Percentiles rank a stretch among this genome's conserved stretches.
Conservation (phyloP, 345 rosid species). For the Pistacia integerrima region DNA sequence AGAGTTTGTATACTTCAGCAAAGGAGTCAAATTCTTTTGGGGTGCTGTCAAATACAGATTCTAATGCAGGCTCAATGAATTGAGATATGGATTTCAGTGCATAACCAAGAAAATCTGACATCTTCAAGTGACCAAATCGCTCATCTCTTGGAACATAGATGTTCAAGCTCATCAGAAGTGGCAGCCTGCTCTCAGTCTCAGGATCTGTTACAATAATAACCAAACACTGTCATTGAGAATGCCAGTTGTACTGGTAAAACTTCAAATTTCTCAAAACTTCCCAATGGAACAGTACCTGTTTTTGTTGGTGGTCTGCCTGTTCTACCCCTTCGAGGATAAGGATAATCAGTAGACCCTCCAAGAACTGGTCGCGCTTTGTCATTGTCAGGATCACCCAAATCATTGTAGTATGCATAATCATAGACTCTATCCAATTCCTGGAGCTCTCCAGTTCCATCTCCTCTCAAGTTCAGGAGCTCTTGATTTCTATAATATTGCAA, state of each 20-base stretch:
- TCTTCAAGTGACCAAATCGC: constrained; percentile 68
- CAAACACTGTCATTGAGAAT: neutral
- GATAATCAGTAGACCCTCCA: constrained; percentile 68
- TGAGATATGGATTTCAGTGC: constrained; percentile 59
- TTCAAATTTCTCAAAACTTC: neutral
- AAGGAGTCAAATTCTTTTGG: constrained; percentile 59
- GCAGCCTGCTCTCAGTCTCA: constrained; percentile 56
- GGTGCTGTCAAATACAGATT: constrained; percentile 43
- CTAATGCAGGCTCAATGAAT: constrained; percentile 50
- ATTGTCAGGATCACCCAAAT: constrained; percentile 59
- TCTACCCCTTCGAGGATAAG: constrained; percentile 91
- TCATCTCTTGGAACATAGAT: constrained; percentile 88
- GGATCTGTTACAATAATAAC: constrained; percentile 45
- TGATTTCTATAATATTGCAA: constrained; percentile 59
- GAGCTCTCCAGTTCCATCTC: constrained; percentile 68
- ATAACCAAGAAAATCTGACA: constrained; percentile 61
- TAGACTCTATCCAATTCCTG: constrained; percentile 80
- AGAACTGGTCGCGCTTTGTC: constrained; percentile 63
- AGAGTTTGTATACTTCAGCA: constrained; percentile 57
- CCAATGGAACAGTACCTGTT: constrained; percentile 28
- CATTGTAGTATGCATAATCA: constrained; percentile 87
- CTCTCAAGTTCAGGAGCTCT: constrained; percentile 67
- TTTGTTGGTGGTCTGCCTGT: constrained; percentile 62
- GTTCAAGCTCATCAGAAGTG: constrained; percentile 37
- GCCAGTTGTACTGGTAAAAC: neutral